These are phyloP conservation scores for Pseudocohnilembus persalinus DNA, from an alignment of 169 alveolate genomes.

Conservation along the genomic window DNA sequence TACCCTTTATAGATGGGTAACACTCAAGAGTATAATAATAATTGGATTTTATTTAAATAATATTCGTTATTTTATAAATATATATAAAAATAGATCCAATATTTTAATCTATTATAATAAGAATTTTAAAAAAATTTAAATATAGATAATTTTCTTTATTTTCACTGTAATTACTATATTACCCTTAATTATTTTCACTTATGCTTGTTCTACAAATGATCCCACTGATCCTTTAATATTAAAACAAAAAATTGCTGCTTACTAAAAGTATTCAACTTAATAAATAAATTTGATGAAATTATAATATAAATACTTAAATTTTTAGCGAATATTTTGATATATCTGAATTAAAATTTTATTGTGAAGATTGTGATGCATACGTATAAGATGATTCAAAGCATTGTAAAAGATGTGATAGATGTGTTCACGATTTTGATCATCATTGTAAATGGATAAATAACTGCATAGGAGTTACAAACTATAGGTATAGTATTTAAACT, in stretches of 20 bases:
- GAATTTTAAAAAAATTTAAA: too few species aligned
- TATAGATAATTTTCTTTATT: too few species aligned
- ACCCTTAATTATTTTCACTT: not conserved
- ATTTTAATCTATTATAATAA: too few species aligned
- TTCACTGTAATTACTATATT: not conserved
- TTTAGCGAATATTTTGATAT: not conserved
- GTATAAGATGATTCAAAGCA: slow-evolving; percentile 36
- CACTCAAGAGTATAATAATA: too few species aligned
- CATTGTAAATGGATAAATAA: slow-evolving; percentile 64
- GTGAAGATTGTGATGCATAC: slow-evolving; percentile 24
- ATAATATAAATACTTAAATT: too few species aligned
- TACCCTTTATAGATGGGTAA: too few species aligned
- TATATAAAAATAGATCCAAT: too few species aligned
- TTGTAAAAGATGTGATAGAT: slow-evolving; percentile 48
- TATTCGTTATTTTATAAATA: too few species aligned
- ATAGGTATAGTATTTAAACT: not conserved
- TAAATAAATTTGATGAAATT: too few species aligned
- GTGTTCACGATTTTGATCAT: slow-evolving; percentile 60
- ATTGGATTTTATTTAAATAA: too few species aligned
- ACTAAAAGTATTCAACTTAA: not conserved
- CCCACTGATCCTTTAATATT: not conserved
- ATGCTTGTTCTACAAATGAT: not conserved
- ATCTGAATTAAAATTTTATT: not conserved
- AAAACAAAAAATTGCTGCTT: too few species aligned
- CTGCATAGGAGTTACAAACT: slow-evolving; percentile 55